phyloP scores from a whole-genome alignment of 495 filamentous ascomycete genomes.

The Neurospora cerealis region DNA sequence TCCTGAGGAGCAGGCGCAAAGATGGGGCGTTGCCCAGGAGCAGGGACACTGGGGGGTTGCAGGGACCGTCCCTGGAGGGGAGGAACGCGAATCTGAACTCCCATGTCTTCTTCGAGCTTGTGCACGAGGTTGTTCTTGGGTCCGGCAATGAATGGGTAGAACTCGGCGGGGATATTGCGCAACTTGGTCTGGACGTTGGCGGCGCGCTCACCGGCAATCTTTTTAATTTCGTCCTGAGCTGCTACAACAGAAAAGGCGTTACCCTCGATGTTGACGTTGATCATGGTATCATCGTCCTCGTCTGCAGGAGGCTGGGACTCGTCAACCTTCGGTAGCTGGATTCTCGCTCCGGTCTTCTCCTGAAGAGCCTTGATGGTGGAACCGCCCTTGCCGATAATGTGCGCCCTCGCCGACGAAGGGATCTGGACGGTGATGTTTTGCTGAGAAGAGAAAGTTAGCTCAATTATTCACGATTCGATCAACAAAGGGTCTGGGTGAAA shows the following conservation, averaged over 20 bases:
- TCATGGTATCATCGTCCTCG: conserved; percentile 69
- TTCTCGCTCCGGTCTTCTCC: conserved; percentile 72
- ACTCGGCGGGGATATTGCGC: conserved; percentile 76
- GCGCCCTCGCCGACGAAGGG: conserved; percentile 67
- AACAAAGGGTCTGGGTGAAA: background rate
- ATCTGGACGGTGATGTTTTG: conserved; percentile 66
- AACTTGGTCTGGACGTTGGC: conserved; percentile 70
- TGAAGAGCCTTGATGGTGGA: conserved; percentile 81
- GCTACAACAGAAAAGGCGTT: conserved; percentile 74
- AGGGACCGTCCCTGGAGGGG: conserved; percentile 63
- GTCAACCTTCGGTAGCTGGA: conserved; percentile 77
- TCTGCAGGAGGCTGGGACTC: conserved; percentile 50
- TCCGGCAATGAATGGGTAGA: conserved; percentile 91
- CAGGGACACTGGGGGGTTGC: conserved; percentile 56
- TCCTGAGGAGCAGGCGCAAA: conserved; percentile 55
- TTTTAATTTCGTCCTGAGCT: conserved; percentile 70
- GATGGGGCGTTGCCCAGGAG: conserved; percentile 49
- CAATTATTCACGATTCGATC: background rate
- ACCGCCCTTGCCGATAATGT: conserved; percentile 87
- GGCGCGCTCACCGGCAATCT: conserved; percentile 75
- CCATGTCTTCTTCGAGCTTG: conserved; percentile 51
- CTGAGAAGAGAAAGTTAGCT: conserved; percentile 27
- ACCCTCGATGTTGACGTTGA: conserved; percentile 83
- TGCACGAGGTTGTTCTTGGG: conserved; percentile 58
- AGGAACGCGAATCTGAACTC: conserved; percentile 68